Percentiles rank a stretch among this genome's conserved stretches.
Conservation (phyloP, 306 rosid species). For the Cicer cuneatum region DNA sequence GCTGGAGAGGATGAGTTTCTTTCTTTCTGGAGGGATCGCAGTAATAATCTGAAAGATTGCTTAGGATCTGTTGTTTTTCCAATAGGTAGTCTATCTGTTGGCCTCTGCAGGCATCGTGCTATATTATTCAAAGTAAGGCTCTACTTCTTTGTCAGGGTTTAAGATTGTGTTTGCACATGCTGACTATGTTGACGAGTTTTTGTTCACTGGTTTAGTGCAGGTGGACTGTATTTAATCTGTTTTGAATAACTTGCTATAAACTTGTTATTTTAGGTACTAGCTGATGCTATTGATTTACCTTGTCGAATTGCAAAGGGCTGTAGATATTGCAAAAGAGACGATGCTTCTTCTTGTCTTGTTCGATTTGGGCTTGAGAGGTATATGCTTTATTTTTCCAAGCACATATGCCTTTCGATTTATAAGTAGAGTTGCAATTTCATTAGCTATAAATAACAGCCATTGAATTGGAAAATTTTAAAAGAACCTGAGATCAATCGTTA, state of each 20-base stretch:
- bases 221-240: conserved; percentile 25
- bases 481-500: conserved; percentile 14
- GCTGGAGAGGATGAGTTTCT: conserved; percentile 70
- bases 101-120: conserved; percentile 98
- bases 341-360: conserved; percentile 96
- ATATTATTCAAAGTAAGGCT: conserved; percentile 88
- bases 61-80: conserved; percentile 96
- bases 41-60: conserved; percentile 79
- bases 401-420: conserved; percentile 29
- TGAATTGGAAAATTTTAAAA: conserved; percentile 38
- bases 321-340: conserved; percentile 82
- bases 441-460: conserved; percentile 21
- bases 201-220: conserved; percentile 25
- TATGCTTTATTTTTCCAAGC: conserved; percentile 39
- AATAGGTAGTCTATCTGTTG: conserved; percentile 85
- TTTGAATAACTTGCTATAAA: conserved; percentile 40
- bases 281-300: conserved; percentile 83
- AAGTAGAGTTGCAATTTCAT: conserved; percentile 37
- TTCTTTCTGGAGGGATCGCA: conserved; percentile 83
- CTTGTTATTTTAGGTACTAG: conserved; percentile 75
- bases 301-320: conserved; percentile 99
- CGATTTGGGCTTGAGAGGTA: conserved; percentile 85
- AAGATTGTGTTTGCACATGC: conserved; percentile 36
- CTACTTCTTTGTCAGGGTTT: conserved; percentile 31
- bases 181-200: conserved; percentile 32